Percentiles rank a stretch among this genome's conserved stretches.
phyloP scores from a whole-genome alignment of 2,329 filamentous ascomycete species.

The Stromatinia cepivora region DNA sequence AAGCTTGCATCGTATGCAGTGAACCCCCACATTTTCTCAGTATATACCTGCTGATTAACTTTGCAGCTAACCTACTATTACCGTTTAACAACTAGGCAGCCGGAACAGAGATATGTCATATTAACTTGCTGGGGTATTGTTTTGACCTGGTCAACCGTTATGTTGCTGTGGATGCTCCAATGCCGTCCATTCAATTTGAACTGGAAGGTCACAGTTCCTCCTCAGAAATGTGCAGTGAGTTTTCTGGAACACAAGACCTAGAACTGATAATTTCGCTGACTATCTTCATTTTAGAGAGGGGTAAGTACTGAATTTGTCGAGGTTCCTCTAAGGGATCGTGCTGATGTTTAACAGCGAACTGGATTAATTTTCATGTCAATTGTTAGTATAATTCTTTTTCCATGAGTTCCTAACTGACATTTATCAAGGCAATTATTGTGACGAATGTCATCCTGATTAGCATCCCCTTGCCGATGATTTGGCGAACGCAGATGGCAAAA shows the following conservation, averaged over 20 bases:
- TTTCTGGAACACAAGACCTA: neutral
- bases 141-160: neutral
- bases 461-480: constrained; percentile 31
- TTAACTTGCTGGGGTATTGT: neutral
- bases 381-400: neutral
- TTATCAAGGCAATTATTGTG: constrained; percentile 26
- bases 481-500: constrained; percentile 23
- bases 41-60: neutral
- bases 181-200: constrained; percentile 1
- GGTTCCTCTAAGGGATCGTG: neutral
- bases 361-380: neutral
- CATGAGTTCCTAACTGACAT: neutral
- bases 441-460: constrained; percentile 30
- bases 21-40: too few relatives aligned
- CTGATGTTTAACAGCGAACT: neutral
- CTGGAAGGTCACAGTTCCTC: constrained; percentile 9
- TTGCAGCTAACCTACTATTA: constrained; percentile 32
- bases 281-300: neutral
- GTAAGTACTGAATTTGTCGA: neutral
- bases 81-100: constrained; percentile 26
- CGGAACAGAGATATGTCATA: constrained; percentile 23
- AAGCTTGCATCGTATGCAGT: constrained; percentile 33
- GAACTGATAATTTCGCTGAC: neutral
- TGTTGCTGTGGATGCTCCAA: neutral
- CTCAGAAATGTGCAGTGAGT: constrained; percentile 20